Conservation (phyloP, 1,284 basidiomycete species). For the Cryptococcus sp. region DNA sequence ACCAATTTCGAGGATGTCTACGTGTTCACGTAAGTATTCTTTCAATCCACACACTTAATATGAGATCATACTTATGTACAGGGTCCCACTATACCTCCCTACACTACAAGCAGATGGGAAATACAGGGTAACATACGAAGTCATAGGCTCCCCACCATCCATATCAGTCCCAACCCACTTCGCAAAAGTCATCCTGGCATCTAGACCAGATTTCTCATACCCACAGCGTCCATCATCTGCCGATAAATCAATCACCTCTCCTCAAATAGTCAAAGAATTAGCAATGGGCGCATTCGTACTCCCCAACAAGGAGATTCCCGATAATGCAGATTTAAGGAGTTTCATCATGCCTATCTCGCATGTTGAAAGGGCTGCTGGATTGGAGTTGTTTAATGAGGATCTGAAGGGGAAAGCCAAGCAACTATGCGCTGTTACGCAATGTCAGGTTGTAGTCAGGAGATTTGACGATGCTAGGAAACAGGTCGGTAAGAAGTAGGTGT, state of each 20-base stretch:
- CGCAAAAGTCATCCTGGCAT: slow-evolving; percentile 87
- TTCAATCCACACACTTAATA: neutral
- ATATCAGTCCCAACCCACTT: slow-evolving; percentile 96
- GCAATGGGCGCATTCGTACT: slow-evolving; percentile 90
- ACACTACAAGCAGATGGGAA: slow-evolving; percentile 79
- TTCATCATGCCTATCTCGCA: slow-evolving; percentile 66
- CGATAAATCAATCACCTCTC: slow-evolving; percentile 25
- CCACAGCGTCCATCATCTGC: slow-evolving; percentile 54
- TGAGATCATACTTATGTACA: slow-evolving; percentile 7
- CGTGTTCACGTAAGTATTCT: slow-evolving; percentile 68
- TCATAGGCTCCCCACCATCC: slow-evolving; percentile 87
- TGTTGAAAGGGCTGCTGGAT: slow-evolving; percentile 86
- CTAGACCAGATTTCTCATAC: slow-evolving; percentile 66
- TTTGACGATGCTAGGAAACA: slow-evolving; percentile 82
- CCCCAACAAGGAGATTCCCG: slow-evolving; percentile 83
- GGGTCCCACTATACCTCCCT: slow-evolving; percentile 90
- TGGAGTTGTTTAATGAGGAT: slow-evolving; percentile 80
- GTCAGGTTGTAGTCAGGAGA: slow-evolving; percentile 73
- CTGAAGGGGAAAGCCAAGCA: slow-evolving; percentile 76
- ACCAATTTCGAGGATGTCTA: slow-evolving; percentile 86
- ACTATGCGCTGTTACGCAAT: slow-evolving; percentile 81
- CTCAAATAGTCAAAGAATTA: slow-evolving; percentile 58
- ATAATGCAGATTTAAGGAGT: slow-evolving; percentile 68
- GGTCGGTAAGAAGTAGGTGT: neutral
- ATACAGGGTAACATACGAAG: slow-evolving; percentile 87